Percentiles rank a stretch among this genome's conserved stretches.
Evolutionary conservation across 169 alveolate species (phyloP).

Genomic region (Plasmodium knowlesi): DNA sequence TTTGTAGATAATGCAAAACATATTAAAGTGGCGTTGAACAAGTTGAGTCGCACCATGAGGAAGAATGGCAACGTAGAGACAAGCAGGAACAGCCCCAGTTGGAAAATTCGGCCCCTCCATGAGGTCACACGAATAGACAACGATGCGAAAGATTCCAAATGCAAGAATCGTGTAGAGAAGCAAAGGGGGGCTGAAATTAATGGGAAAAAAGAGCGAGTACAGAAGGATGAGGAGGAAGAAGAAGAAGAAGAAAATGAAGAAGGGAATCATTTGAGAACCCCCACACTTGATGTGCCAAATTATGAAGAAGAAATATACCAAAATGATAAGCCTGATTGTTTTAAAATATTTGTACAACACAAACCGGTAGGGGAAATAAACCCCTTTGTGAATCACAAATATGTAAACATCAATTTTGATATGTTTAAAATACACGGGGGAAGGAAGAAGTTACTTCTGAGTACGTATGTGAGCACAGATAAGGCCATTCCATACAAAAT

Average conservation of each 20-base stretch:
- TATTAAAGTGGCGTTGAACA: neutral
- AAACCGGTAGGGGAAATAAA: conserved; percentile 42
- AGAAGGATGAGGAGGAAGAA: neutral
- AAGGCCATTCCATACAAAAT: conserved; percentile 22
- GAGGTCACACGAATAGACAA: neutral
- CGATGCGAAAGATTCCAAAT: neutral
- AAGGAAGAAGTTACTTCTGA: conserved; percentile 35
- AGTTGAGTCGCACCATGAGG: neutral
- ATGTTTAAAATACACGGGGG: conserved; percentile 48
- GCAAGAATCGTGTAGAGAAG: neutral
- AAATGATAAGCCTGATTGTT: neutral
- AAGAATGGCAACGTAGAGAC: neutral
- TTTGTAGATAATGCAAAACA: neutral
- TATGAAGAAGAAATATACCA: conserved; percentile 41
- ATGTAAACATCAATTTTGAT: conserved; percentile 32
- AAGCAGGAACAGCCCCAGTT: neutral
- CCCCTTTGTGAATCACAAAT: conserved; percentile 40
- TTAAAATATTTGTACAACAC: conserved; percentile 59
- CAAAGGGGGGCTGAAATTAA: neutral
- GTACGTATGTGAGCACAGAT: conserved; percentile 38
- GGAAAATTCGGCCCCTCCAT: neutral
- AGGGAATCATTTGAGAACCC: neutral
- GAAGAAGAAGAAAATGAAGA: conserved; percentile 4
- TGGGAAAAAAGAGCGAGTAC: neutral
- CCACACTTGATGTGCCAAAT: neutral